These are phyloP conservation scores for Straminergon stramineum DNA, from an alignment of 225 moss, liverwort and hornwort genomes.

Conservation along the genomic window DNA sequence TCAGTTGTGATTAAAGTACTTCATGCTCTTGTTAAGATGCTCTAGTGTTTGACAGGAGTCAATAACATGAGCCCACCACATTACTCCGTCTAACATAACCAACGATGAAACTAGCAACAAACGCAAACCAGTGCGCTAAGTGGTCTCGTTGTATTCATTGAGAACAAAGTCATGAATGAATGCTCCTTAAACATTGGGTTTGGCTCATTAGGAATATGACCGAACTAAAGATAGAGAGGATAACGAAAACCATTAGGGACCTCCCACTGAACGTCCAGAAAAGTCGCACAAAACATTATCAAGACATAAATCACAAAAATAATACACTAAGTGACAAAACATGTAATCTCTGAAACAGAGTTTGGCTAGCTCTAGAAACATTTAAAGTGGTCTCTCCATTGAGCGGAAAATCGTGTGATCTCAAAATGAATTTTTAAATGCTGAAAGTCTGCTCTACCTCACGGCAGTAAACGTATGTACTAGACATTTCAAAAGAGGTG, in stretches of 20 bases:
- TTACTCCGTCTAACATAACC: neutral
- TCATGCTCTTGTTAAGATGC: neutral
- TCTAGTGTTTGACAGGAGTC: neutral
- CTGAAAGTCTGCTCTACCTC: neutral
- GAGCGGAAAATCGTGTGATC: neutral
- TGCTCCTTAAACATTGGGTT: neutral
- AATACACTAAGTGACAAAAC: neutral
- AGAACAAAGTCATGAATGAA: neutral
- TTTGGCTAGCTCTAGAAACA: neutral
- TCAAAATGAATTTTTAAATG: neutral
- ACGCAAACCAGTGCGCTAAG: neutral
- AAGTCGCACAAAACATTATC: neutral
- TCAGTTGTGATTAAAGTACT: neutral
- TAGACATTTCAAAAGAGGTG: neutral
- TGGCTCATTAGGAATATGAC: neutral
- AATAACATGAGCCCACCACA: no score
- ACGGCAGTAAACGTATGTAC: neutral
- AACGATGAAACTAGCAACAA: neutral
- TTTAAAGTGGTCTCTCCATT: neutral
- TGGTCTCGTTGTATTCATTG: neutral
- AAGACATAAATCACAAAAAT: neutral
- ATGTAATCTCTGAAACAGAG: neutral
- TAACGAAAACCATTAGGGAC: neutral
- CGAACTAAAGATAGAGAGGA: neutral
- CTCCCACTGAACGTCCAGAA: neutral